These are phyloP conservation scores for Arachnomyces sp. DNA, from an alignment of 2,329 filamentous ascomycete genomes.

Conservation along the genomic window DNA sequence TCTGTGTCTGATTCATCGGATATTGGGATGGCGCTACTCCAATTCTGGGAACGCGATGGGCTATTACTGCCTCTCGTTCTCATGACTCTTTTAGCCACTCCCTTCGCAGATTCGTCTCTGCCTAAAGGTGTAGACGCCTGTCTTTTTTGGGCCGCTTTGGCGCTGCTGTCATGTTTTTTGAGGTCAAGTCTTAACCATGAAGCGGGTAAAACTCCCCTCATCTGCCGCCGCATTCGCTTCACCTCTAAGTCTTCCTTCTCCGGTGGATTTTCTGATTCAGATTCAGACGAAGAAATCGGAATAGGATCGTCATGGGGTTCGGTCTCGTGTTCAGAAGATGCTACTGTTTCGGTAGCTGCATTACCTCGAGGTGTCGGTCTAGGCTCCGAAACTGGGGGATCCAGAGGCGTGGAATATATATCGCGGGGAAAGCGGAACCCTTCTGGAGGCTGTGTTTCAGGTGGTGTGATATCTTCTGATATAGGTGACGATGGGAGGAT, in stretches of 20 bases:
- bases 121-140: too few relatives aligned
- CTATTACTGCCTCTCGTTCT: constrained; percentile 12
- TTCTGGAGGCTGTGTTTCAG: constrained; percentile 13
- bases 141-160: constrained; percentile 13
- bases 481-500: constrained; percentile 34
- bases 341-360: constrained; percentile 10
- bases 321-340: constrained; percentile 10
- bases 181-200: constrained; percentile 40
- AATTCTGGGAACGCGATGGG: background rate
- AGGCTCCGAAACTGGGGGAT: constrained; percentile 19
- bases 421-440: constrained; percentile 32
- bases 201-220: constrained; percentile 43
- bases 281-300: constrained; percentile 10
- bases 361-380: constrained; percentile 13
- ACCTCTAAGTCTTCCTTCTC: constrained; percentile 22
- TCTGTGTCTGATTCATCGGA: constrained; percentile 11
- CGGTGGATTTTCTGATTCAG: constrained; percentile 12
- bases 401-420: constrained; percentile 22
- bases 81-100: constrained; percentile 15
- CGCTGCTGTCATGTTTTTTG: constrained; percentile 23
- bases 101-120: constrained; percentile 9
- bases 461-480: constrained; percentile 27
- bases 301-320: constrained; percentile 16
- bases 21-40: constrained; percentile 5
- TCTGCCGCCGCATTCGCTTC: constrained; percentile 30